Evolutionary conservation across 176 grass and related monocot species (phyloP), one percentile per base, ranked within the genome.

Genomic region (Oryza punctata): DNA sequence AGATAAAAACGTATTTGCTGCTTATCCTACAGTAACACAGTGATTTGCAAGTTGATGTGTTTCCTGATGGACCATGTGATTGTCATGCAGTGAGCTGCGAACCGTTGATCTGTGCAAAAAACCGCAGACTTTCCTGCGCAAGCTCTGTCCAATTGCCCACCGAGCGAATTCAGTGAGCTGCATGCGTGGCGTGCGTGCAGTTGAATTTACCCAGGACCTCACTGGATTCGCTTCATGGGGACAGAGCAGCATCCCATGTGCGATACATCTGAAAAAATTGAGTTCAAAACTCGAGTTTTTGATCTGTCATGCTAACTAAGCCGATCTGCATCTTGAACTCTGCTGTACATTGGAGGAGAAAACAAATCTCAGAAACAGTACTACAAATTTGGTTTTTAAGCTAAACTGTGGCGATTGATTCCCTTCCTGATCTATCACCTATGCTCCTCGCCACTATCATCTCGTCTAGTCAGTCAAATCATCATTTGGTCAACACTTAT

Each of bases 401-500:
- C 57, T 57, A 57, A 57, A 57, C 18, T 57, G 21, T 8, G 57
- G 57, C 3, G 67, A 68, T 12, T 16, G 67, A n/a, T 23, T 28
- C 10, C 5, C 9, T 49, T 11, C 21, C 54, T 12, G 27, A 72
- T 77, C 23, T 69, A n/a, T n/a, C n/a, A n/a, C n/a, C n/a, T n/a
- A 63, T 72, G 74, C 74, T 29, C 49, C 27, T 71, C 59, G 27
- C 76, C 64, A 81, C 77, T 38, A 49, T 28, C 24, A 1, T 49
- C 78, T 65, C 41, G 12, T 64, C 30, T 65, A 30, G n/a, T 43
- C 29, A n/a, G 80, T 66, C 70, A 27, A 15, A 75, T 75, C 82
- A 24, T 30, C 70, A 19, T 30, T 52, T 27, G 77, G 88, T 85
- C 88, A 85, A 85, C 46, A 69, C 69, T 61, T 24, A 52, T 44